A percentile compares a stretch with the other conserved stretches of the same genome.
phyloP scores from a whole-genome alignment of 139 green algal genomes.

The Chlamydomonas urium region DNA sequence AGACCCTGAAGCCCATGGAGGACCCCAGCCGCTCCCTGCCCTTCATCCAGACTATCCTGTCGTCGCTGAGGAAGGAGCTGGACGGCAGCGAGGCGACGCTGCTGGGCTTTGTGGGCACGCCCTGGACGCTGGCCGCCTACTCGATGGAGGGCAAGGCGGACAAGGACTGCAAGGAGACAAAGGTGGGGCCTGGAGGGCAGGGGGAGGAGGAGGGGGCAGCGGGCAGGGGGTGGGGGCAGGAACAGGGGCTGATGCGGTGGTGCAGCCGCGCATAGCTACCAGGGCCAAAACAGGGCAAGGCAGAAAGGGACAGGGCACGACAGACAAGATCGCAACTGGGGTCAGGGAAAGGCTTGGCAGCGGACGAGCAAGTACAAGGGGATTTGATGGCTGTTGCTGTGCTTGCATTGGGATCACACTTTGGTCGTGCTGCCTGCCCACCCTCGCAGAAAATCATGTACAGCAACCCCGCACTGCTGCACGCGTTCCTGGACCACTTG shows the following conservation, averaged over 20 bases:
- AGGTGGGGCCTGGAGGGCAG: conserved; percentile 48
- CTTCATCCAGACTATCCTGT: conserved; percentile 87
- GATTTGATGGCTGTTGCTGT: too few relatives aligned
- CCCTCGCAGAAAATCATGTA: conserved; percentile 63
- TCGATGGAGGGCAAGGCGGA: conserved; percentile 87
- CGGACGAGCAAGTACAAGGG: too few relatives aligned
- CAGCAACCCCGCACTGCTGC: conserved; percentile 77
- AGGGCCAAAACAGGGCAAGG: too few relatives aligned
- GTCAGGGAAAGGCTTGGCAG: too few relatives aligned
- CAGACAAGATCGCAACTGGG: neutral
- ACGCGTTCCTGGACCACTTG: conserved; percentile 84
- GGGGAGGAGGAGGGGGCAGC: too few relatives aligned
- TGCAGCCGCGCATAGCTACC: too few relatives aligned
- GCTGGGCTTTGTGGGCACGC: conserved; percentile 95
- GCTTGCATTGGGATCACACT: too few relatives aligned
- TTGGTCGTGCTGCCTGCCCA: neutral
- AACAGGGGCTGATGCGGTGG: too few relatives aligned
- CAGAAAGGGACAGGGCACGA: neutral
- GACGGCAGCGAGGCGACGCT: conserved; percentile 61
- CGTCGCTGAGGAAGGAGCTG: conserved; percentile 47
- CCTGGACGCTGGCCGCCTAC: conserved; percentile 98
- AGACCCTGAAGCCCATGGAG: conserved; percentile 43
- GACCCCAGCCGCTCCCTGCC: conserved; percentile 73
- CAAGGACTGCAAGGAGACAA: conserved; percentile 76
- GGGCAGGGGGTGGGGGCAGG: too few relatives aligned